Percentiles rank a stretch among this genome's conserved stretches.
These are phyloP conservation scores for Boletus rex-veris DNA, from an alignment of 768 basidiomycete species.

Conservation along the genomic window DNA sequence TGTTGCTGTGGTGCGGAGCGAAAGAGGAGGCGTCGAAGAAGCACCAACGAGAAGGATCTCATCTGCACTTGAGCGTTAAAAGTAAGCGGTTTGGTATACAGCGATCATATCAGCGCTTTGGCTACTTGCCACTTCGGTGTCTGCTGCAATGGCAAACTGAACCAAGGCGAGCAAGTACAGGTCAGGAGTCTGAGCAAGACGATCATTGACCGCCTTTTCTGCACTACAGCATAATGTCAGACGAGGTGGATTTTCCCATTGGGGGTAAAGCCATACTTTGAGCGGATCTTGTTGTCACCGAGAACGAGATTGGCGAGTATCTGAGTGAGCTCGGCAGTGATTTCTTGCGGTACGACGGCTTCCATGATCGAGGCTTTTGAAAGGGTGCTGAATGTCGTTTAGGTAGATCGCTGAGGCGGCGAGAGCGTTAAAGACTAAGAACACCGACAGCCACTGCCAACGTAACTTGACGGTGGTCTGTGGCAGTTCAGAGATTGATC, in stretches of 20 bases:
- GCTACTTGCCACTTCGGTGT: constrained; percentile 70
- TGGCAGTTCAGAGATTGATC: too few relatives aligned
- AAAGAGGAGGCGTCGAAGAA: constrained; percentile 76
- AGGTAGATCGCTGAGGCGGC: too few relatives aligned
- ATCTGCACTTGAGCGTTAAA: constrained; percentile 45
- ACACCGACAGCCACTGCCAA: too few relatives aligned
- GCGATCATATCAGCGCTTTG: not conserved
- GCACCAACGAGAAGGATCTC: constrained; percentile 81
- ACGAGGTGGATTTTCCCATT: not conserved
- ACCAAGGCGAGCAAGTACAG: constrained; percentile 74
- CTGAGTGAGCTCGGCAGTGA: constrained; percentile 73
- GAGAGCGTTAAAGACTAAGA: too few relatives aligned
- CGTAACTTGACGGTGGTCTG: too few relatives aligned
- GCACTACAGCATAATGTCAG: constrained; percentile 44
- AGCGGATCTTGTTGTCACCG: constrained; percentile 79
- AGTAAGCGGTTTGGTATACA: constrained; percentile 4
- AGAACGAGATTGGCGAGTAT: constrained; percentile 81
- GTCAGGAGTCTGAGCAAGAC: constrained; percentile 74
- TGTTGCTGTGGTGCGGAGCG: constrained; percentile 44
- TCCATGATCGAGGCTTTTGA: constrained; percentile 20
- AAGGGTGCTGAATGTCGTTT: too few relatives aligned
- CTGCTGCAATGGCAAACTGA: constrained; percentile 73
- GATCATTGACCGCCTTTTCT: constrained; percentile 78
- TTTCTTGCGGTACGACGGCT: constrained; percentile 51
- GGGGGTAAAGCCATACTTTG: constrained; percentile 43